Conservation (phyloP, 2,329 filamentous ascomycete species). For the Talaromyces sp. region DNA sequence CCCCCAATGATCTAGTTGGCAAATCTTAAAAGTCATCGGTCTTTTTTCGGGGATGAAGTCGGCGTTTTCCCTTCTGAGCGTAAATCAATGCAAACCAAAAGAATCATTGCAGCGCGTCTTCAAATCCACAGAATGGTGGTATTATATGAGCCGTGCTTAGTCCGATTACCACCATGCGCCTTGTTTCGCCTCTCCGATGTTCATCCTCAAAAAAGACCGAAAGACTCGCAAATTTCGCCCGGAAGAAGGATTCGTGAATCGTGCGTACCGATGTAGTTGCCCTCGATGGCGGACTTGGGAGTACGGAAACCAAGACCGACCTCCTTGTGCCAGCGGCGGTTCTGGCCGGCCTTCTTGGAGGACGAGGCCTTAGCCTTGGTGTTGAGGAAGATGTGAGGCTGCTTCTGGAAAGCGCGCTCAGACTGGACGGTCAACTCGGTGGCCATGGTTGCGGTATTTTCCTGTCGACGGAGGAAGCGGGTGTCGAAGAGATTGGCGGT, state of each 20-base stretch:
- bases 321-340: conserved; percentile 99
- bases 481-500: conserved; percentile 39
- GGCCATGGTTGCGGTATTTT: conserved; percentile 74
- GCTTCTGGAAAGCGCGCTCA: conserved; percentile 99
- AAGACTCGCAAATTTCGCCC: conserved; percentile 20
- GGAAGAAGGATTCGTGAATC: conserved; percentile 28
- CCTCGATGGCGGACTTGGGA: conserved; percentile 98
- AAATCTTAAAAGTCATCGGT: neutral
- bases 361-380: conserved; percentile 88
- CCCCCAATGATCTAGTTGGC: neutral
- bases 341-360: conserved; percentile 80
- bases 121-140: no score
- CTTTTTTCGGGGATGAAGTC: conserved; percentile 1
- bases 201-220: conserved; percentile 20
- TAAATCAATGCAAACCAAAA: no score
- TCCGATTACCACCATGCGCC: neutral
- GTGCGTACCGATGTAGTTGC: conserved; percentile 95
- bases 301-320: conserved; percentile 99
- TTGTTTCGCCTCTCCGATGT: conserved; percentile 3
- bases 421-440: conserved; percentile 99
- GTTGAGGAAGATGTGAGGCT: conserved; percentile 99
- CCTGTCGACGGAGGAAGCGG: conserved; percentile 42
- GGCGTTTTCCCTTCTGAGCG: neutral
- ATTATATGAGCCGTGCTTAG: neutral
- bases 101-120: no score